Evolutionary conservation across 2,329 filamentous ascomycete genomes (phyloP).

Genomic region (Pseudohalonectria lignicola): DNA sequence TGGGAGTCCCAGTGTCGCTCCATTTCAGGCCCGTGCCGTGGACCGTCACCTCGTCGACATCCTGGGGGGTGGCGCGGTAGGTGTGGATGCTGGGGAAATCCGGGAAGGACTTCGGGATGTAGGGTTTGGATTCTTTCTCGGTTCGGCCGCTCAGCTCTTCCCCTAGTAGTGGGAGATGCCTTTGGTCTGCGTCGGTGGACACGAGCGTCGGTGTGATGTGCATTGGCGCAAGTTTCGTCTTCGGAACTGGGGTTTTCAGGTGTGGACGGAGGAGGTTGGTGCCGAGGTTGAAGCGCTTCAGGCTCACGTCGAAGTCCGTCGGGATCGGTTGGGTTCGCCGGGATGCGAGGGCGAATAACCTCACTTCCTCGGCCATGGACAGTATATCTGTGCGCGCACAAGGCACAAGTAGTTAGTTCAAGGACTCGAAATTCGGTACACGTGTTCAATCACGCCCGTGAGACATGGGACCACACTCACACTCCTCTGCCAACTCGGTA

Average conservation of each 20-base stretch:
- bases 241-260: slow-evolving; percentile 38
- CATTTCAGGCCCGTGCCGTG: slow-evolving; percentile 12
- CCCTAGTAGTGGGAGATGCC: slow-evolving; percentile 33
- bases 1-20: slow-evolving; percentile 13
- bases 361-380: slow-evolving; percentile 36
- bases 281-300: slow-evolving; percentile 40
- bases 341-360: slow-evolving; percentile 32
- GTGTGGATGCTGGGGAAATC: slow-evolving; percentile 55
- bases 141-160: slow-evolving; percentile 45
- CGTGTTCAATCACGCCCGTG: no score
- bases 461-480: slow-evolving; percentile 30
- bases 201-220: slow-evolving; percentile 23
- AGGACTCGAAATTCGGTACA: not conserved
- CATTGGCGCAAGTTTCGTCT: slow-evolving; percentile 22
- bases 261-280: slow-evolving; percentile 43
- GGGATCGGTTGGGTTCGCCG: slow-evolving; percentile 43
- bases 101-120: slow-evolving; percentile 49
- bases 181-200: slow-evolving; percentile 26
- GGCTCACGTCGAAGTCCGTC: slow-evolving; percentile 42
- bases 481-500: slow-evolving; percentile 47
- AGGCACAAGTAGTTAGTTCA: not conserved
- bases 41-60: slow-evolving; percentile 20
- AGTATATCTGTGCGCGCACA: slow-evolving; percentile 40
- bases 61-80: slow-evolving; percentile 46
- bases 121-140: slow-evolving; percentile 43